phyloP scores from a whole-genome alignment of 2,329 filamentous ascomycete genomes.

The Epichloe aotearoae region DNA sequence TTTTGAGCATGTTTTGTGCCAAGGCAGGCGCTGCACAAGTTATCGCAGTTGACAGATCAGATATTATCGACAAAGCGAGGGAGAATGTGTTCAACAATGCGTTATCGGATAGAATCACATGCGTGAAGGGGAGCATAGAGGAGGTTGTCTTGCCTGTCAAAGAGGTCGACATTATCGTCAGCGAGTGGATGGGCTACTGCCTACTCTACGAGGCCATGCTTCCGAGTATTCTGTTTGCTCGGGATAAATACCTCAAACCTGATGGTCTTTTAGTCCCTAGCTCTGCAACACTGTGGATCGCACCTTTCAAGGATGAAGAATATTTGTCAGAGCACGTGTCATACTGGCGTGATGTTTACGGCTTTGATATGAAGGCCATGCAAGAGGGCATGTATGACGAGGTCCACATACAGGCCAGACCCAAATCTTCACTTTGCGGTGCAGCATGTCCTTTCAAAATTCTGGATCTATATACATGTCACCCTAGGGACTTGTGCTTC shows the following conservation, averaged over 20 bases:
- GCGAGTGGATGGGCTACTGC: slow-evolving; percentile 96
- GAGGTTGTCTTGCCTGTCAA: slow-evolving; percentile 67
- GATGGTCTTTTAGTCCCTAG: slow-evolving; percentile 78
- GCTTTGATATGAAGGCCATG: slow-evolving; percentile 91
- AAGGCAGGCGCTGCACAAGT: slow-evolving; percentile 78
- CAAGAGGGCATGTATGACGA: slow-evolving; percentile 70
- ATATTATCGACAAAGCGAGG: slow-evolving; percentile 75
- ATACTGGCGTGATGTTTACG: slow-evolving; percentile 89
- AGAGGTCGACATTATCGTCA: slow-evolving; percentile 86
- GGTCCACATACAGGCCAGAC: slow-evolving; percentile 62
- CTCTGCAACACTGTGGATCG: slow-evolving; percentile 70
- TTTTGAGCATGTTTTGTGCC: slow-evolving; percentile 89
- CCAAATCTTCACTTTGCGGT: slow-evolving; percentile 45
- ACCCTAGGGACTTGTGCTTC: slow-evolving; percentile 62
- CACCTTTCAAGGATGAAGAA: slow-evolving; percentile 64
- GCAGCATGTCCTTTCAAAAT: slow-evolving; percentile 53
- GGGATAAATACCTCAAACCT: slow-evolving; percentile 71
- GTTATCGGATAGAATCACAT: slow-evolving; percentile 60
- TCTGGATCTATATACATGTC: slow-evolving; percentile 63
- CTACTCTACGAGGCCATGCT: slow-evolving; percentile 94
- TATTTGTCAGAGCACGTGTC: slow-evolving; percentile 65
- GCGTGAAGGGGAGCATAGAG: slow-evolving; percentile 75
- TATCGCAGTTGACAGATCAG: slow-evolving; percentile 83
- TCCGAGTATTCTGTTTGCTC: slow-evolving; percentile 76
- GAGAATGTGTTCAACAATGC: slow-evolving; percentile 77